Base-by-base conservation (phyloP, 805 yeast genomes). In the Cyberlindnera mycetangii region DNA sequence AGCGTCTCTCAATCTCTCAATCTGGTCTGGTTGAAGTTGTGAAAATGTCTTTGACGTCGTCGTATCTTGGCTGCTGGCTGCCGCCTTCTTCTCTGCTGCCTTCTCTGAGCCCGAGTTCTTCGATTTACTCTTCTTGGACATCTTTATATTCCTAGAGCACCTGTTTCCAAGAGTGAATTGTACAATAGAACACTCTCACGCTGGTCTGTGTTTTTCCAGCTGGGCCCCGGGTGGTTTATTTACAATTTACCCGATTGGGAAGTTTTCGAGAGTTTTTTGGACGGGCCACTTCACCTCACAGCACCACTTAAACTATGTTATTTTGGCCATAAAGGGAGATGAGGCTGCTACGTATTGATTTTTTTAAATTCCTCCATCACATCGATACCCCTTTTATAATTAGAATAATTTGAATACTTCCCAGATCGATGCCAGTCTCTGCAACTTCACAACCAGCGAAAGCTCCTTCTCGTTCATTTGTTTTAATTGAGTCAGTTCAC, bases 401-500 rank as follows among this genome's bases (percentile, higher is more conserved):
- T 20, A 49, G 35, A 41, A 52, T 28, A 74, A 67, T 50, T 72
- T 70, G 50, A 76, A 81, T 7, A 75, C 69, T 47, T 78, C 85
- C 70, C 81, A 79, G 41, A 82, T 63, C 18, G 79, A 67, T 37
- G 78, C 66, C 15, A 83, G 61, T 56, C 93, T 70, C 45, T 73
- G 67, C 43, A 80, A 66, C 49, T 81, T 78, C 2, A 78, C 79
- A 32, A 79, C 60, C 36, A 77, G 70, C 32, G 69, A 67, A 43
- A 78, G 65, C 59, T 85, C 89, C 47, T 78, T 66, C 21, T 72
- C 74, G 46, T 78, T 79, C 50, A 85, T 74, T 51, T 71, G 70
- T 44, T 78, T 78, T 53, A 89, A 69, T 52, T 87, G 92, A 45
- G 79, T 75, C 51, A 86, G 69, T 64, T 92, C 99, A 38, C 82